phyloP scores from a whole-genome alignment of 2,329 filamentous ascomycete species.

The Diaporthe vexans region DNA sequence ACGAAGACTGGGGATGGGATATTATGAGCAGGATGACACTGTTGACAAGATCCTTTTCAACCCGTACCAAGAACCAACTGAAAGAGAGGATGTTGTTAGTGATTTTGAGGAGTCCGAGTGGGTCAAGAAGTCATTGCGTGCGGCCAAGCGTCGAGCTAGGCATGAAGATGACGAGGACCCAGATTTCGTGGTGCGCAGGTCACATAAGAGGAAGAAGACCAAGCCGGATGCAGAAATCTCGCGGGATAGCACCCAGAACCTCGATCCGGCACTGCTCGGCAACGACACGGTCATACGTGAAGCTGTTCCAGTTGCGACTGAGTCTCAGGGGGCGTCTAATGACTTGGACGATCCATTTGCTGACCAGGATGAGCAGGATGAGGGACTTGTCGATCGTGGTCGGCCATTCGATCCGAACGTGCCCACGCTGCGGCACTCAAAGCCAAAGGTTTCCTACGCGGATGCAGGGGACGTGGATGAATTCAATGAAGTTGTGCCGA shows the following conservation, averaged over 20 bases:
- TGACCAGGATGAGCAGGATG: conserved; percentile 19
- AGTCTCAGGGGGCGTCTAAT: conserved; percentile 28
- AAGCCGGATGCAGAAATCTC: conserved; percentile 53
- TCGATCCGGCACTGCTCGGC: conserved; percentile 66
- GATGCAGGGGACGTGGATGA: conserved; percentile 63
- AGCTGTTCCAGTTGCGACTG: conserved; percentile 38
- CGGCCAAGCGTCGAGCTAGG: conserved; percentile 66
- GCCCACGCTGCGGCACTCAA: conserved; percentile 65
- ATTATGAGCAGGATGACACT: conserved; percentile 71
- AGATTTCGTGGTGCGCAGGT: conserved; percentile 63
- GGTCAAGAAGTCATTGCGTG: conserved; percentile 67
- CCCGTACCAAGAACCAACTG: conserved; percentile 67
- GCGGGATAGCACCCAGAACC: conserved; percentile 55
- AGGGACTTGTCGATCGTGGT: conserved; percentile 41
- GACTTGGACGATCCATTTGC: conserved; percentile 30
- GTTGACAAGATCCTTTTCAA: conserved; percentile 72
- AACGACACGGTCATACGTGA: conserved; percentile 44
- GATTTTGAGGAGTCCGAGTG: conserved; percentile 67
- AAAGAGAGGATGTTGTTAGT: conserved; percentile 53
- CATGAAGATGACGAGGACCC: conserved; percentile 66
- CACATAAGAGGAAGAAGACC: conserved; percentile 61
- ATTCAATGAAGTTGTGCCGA: conserved; percentile 55
- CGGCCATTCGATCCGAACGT: conserved; percentile 59
- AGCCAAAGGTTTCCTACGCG: conserved; percentile 65
- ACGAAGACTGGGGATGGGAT: conserved; percentile 70